phyloP scores from a whole-genome alignment of 2,329 filamentous ascomycete genomes.

The Colletotrichum truncatum region DNA sequence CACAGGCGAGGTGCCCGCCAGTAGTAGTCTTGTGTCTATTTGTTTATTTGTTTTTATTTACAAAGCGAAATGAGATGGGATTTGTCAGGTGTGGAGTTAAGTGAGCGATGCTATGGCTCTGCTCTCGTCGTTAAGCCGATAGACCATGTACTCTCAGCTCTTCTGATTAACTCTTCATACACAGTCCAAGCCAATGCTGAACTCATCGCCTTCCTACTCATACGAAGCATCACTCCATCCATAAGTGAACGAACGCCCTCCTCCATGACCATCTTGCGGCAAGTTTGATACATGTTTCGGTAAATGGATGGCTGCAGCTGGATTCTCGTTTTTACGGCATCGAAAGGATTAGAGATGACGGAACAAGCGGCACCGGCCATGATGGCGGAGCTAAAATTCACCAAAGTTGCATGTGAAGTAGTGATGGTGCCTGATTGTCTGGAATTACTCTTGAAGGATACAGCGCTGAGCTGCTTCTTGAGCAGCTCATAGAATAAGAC shows the following conservation, averaged over 20 bases:
- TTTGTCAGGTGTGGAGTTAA: not conserved
- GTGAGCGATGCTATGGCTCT: slow-evolving; percentile 15
- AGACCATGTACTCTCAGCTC: slow-evolving; percentile 57
- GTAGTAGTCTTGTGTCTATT: not conserved
- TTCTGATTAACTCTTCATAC: slow-evolving; percentile 90
- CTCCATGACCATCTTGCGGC: slow-evolving; percentile 79
- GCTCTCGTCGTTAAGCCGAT: slow-evolving; percentile 1
- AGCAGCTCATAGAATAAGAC: slow-evolving; percentile 92
- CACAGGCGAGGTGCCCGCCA: not conserved
- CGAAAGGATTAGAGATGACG: slow-evolving; percentile 93
- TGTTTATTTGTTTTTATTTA: not conserved
- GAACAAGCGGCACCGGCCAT: slow-evolving; percentile 85
- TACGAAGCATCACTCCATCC: slow-evolving; percentile 85
- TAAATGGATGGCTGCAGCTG: slow-evolving; percentile 89
- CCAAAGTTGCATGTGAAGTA: slow-evolving; percentile 29
- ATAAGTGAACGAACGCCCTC: slow-evolving; percentile 85
- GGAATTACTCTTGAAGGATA: not conserved
- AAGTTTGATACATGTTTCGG: slow-evolving; percentile 82
- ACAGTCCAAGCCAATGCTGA: slow-evolving; percentile 97
- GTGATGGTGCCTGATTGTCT: not conserved
- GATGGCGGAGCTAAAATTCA: slow-evolving; percentile 85
- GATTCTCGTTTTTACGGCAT: slow-evolving; percentile 93
- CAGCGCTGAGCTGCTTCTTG: slow-evolving; percentile 68
- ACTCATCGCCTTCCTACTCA: slow-evolving; percentile 91
- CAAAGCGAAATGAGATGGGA: not conserved